Evolutionary conservation across 2,329 filamentous ascomycete genomes (phyloP).

Genomic region (Fusarium sarcochroum): DNA sequence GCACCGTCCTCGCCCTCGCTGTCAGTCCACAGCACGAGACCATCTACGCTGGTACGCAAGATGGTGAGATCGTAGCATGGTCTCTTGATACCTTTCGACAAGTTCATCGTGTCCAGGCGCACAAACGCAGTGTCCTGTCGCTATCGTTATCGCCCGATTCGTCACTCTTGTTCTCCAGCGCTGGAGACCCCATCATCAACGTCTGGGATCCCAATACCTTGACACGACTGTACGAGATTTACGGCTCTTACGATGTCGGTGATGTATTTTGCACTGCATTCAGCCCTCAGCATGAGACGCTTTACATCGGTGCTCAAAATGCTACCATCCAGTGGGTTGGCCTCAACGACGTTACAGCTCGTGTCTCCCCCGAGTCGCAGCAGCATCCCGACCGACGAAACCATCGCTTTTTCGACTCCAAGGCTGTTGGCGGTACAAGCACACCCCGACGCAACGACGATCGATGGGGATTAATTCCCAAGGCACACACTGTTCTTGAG

Average conservation of each 20-base stretch:
- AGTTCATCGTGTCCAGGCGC: slow-evolving; percentile 83
- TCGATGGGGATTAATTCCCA: slow-evolving; percentile 68
- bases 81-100: slow-evolving; percentile 89
- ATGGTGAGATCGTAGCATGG: slow-evolving; percentile 94
- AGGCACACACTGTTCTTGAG: slow-evolving; percentile 74
- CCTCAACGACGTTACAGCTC: slow-evolving; percentile 73
- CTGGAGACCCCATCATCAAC: slow-evolving; percentile 93
- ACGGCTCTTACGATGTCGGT: slow-evolving; percentile 93
- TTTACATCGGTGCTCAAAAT: slow-evolving; percentile 95
- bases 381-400: slow-evolving; percentile 82
- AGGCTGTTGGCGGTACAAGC: slow-evolving; percentile 83
- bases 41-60: slow-evolving; percentile 93
- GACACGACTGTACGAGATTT: slow-evolving; percentile 86
- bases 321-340: slow-evolving; percentile 95
- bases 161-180: slow-evolving; percentile 88
- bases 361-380: slow-evolving; percentile 72
- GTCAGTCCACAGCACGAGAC: slow-evolving; percentile 82
- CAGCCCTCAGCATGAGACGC: slow-evolving; percentile 81
- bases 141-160: slow-evolving; percentile 84
- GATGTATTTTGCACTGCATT: slow-evolving; percentile 97
- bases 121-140: slow-evolving; percentile 91
- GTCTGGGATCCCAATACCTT: slow-evolving; percentile 89
- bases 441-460: slow-evolving; percentile 80
- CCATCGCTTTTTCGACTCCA: slow-evolving; percentile 94
- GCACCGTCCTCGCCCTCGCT: slow-evolving; percentile 85